A percentile compares a stretch with the other conserved stretches of the same genome.
phyloP scores from a whole-genome alignment of 495 filamentous ascomycete genomes.

The Lasiosphaeria ovina region DNA sequence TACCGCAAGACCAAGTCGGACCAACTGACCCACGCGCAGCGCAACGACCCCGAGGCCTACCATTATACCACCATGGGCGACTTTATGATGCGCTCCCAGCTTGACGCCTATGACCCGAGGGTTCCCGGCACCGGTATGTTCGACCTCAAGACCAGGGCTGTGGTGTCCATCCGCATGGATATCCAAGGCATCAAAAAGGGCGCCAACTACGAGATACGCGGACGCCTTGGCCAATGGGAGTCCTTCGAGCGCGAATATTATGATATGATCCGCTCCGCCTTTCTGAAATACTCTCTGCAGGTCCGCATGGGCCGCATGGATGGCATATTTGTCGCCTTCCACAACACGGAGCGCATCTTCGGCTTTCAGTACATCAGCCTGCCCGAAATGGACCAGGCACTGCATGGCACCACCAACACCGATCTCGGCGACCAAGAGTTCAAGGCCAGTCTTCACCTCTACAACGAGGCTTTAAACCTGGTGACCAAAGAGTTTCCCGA shows the following conservation, averaged over 20 bases:
- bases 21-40: constrained; percentile 63
- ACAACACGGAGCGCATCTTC: constrained; percentile 93
- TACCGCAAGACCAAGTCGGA: constrained; percentile 68
- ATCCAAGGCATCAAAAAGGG: constrained; percentile 67
- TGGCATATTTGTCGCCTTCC: constrained; percentile 96
- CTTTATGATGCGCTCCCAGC: constrained; percentile 92
- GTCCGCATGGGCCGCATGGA: constrained; percentile 97
- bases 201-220: constrained; percentile 81
- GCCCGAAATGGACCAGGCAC: constrained; percentile 76
- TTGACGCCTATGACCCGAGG: constrained; percentile 85
- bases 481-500: constrained; percentile 70
- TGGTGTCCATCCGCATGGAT: constrained; percentile 87
- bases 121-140: constrained; percentile 94
- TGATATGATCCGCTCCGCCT: constrained; percentile 93
- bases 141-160: constrained; percentile 93
- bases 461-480: constrained; percentile 74
- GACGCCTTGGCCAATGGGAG: constrained; percentile 70
- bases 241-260: constrained; percentile 95
- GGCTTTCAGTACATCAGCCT: constrained; percentile 93
- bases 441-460: constrained; percentile 68
- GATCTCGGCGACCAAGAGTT: constrained; percentile 85
- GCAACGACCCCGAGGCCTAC: constrained; percentile 67
- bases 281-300: constrained; percentile 96
- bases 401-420: constrained; percentile 70
- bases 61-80: constrained; percentile 89